Evolutionary conservation across 495 filamentous ascomycete species (phyloP), one percentile per base, ranked within the genome.

Genomic region (Tuber calosporum): DNA sequence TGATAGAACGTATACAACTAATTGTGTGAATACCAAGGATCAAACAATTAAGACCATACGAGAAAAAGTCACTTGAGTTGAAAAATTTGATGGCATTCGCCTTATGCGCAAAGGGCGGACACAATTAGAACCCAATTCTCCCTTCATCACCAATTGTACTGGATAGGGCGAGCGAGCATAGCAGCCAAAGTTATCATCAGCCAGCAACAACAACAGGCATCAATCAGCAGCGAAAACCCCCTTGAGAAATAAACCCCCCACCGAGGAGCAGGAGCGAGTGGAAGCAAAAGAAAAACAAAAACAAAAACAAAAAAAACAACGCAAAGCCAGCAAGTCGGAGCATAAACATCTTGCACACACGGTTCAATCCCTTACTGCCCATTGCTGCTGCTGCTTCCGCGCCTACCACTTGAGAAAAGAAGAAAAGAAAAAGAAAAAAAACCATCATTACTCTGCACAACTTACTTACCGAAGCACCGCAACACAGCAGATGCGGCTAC

Each of bases 131-230:
- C 53, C 13, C 53, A 26, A 62, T 62, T 34, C 26, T 62, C 13
- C 26, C 53, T 34, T 62, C 26, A 30, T 62, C 53, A 6, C 53
- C 53, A 62, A 62, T 62, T 62, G 53, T 34, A 15, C 53, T 17
- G 53, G 53, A 62, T 62, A 34, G 53, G 53, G 53, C 53, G 53
- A 62, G 53, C 53, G 53, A 62, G 53, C 53, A 62, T 34, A 62
- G 17, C 26, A 62, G 3, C 53, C 53, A 62, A 62, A 62, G 53
- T 26, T 62, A 34, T 62, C 26, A 58, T 58, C n/a, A 58, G 48
- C n/a, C 48, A 58, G 48, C 48, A 62, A 15, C 26, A 34, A 17
- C 53, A 30, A 34, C 53, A 30, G 19, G 53, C 53, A 62, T 62
- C 53, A 62, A 62, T 34, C 53, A 62, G 15, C 53, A 17, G 34